These are phyloP conservation scores for Dovyalis caffra DNA, from an alignment of 345 rosid species.

Conservation along the genomic window DNA sequence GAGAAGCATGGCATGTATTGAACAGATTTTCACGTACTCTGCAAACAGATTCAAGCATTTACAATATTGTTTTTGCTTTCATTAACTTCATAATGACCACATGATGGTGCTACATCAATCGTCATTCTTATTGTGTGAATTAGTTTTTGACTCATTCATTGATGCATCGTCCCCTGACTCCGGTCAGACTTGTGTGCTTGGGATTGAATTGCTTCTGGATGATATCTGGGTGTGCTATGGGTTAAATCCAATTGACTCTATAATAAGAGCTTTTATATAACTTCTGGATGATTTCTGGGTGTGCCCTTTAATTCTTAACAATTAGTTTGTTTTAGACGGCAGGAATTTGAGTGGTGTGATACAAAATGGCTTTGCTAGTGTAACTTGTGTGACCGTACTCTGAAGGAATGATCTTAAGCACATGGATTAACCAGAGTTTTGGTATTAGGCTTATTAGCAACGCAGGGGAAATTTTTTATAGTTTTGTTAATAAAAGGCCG, in stretches of 20 bases:
- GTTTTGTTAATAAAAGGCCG: too few relatives aligned
- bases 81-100: background rate
- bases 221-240: conserved; percentile 2
- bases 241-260: background rate
- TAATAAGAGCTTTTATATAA: conserved; percentile 5
- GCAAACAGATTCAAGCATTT: conserved; percentile 4
- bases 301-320: too few relatives aligned
- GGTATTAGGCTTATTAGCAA: too few relatives aligned
- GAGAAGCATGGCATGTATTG: background rate
- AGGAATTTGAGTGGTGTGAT: too few relatives aligned
- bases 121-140: background rate
- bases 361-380: too few relatives aligned
- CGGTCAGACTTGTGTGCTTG: background rate
- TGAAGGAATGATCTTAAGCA: too few relatives aligned
- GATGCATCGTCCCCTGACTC: background rate
- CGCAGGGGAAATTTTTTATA: too few relatives aligned
- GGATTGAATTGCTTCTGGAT: background rate
- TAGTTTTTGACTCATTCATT: conserved; percentile 1
- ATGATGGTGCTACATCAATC: background rate
- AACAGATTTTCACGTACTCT: conserved; percentile 10
- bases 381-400: too few relatives aligned
- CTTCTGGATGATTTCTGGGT: too few relatives aligned
- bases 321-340: too few relatives aligned
- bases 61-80: conserved; percentile 15
- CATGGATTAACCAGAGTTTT: too few relatives aligned